Evolutionary conservation across 257 asterid genomes (phyloP).

Genomic region (Mentha longifolia): DNA sequence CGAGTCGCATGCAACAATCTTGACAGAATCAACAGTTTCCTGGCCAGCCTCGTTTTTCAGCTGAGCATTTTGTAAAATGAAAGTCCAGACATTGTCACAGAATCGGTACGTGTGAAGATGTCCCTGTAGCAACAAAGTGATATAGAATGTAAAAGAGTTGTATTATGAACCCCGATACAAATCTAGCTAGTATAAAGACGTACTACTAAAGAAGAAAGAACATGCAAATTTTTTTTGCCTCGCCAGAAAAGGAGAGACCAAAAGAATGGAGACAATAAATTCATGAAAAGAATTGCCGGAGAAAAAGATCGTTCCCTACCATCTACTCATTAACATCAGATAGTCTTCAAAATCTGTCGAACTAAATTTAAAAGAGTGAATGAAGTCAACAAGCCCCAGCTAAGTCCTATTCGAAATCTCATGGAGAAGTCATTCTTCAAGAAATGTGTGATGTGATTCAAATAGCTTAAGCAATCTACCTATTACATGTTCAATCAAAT

Average conservation of each 20-base stretch:
- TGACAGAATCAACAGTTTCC: constrained; percentile 76
- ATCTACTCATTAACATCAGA: constrained; percentile 19
- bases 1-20: constrained; percentile 97
- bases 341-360: neutral
- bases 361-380: neutral
- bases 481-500: constrained; percentile 2
- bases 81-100: constrained; percentile 99
- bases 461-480: constrained; percentile 12
- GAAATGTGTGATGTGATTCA: neutral
- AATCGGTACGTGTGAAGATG: constrained; percentile 98
- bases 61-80: constrained; percentile 87
- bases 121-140: constrained; percentile 58
- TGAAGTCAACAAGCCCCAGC: neutral
- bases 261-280: constrained; percentile 13
- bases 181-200: neutral
- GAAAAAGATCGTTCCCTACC: neutral
- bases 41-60: constrained; percentile 89
- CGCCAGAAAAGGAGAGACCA: neutral
- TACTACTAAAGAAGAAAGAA: neutral
- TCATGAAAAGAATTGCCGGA: constrained; percentile 9
- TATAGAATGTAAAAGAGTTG: constrained; percentile 16
- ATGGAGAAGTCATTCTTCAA: neutral
- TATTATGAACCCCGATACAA: constrained; percentile 1
- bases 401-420: constrained; percentile 2
- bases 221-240: neutral